These are phyloP conservation scores for Lactarius psammicola DNA, from an alignment of 768 basidiomycete genomes.

Conservation along the genomic window DNA sequence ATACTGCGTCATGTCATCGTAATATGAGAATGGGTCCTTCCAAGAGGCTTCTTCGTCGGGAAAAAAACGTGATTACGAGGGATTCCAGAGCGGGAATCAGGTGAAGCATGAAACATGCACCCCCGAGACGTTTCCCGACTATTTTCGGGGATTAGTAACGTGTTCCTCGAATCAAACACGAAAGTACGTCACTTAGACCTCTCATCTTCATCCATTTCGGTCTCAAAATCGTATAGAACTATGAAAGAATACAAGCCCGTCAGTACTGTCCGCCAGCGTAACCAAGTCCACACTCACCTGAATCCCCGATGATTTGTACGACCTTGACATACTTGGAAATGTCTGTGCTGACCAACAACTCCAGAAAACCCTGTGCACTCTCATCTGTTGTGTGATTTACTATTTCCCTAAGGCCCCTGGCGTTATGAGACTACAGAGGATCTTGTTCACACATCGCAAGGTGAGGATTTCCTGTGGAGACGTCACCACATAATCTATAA, in stretches of 20 bases:
- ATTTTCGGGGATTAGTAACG: neutral
- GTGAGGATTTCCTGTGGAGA: neutral
- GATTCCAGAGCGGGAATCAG: neutral
- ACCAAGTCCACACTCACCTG: neutral
- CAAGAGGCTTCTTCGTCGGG: no score
- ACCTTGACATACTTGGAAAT: neutral
- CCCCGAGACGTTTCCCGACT: neutral
- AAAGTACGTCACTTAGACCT: neutral
- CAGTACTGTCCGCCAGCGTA: neutral
- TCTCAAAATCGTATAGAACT: neutral
- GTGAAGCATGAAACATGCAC: neutral
- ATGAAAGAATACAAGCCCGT: neutral
- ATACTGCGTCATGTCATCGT: no score
- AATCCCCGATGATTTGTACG: neutral
- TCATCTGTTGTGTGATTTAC: neutral
- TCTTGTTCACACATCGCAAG: neutral
- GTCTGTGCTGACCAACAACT: neutral
- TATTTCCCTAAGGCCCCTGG: neutral
- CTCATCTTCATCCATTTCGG: neutral
- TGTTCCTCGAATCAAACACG: neutral
- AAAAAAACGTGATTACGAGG: neutral
- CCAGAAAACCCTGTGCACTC: slow-evolving; percentile 1
- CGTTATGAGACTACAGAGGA: neutral
- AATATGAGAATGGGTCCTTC: neutral
- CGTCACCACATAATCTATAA: no score